A percentile compares a stretch with the other conserved stretches of the same genome.
phyloP scores from a whole-genome alignment of 257 asterid species.

The Thymus mandschuricus region DNA sequence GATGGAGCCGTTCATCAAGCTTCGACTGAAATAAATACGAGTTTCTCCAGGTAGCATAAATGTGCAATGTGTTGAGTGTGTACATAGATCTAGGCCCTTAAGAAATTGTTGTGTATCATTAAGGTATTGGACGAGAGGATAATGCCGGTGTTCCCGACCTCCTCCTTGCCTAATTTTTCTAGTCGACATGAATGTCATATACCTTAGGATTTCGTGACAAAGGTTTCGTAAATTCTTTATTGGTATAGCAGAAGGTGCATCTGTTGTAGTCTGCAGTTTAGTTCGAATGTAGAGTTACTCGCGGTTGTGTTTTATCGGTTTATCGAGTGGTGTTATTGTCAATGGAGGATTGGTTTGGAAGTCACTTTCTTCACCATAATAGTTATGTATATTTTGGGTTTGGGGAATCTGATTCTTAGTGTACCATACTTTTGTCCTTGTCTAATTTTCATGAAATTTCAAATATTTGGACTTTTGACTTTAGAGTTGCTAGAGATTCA shows the following conservation, averaged over 20 bases:
- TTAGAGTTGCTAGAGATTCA: too few relatives aligned
- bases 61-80: constrained; percentile 30
- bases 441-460: not conserved
- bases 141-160: constrained; percentile 40
- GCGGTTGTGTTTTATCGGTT: not conserved
- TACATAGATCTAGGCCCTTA: constrained; percentile 24
- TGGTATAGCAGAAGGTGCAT: not conserved
- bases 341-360: constrained; percentile 26
- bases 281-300: constrained; percentile 9
- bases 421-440: not conserved
- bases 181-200: not conserved
- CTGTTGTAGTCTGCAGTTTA: not conserved
- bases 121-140: constrained; percentile 64
- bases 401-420: constrained; percentile 30
- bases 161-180: constrained; percentile 54
- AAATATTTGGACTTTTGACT: not conserved
- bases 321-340: constrained; percentile 11
- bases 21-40: constrained; percentile 46
- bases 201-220: not conserved
- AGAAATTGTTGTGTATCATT: constrained; percentile 16
- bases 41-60: not conserved
- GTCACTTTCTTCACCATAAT: constrained; percentile 27
- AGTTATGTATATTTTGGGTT: not conserved
- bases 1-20: constrained; percentile 87
- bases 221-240: too few relatives aligned